Evolutionary conservation across 2,329 filamentous ascomycete genomes (phyloP), one percentile per base, ranked within the genome.

Genomic region (Hymenoscyphus repandus): DNA sequence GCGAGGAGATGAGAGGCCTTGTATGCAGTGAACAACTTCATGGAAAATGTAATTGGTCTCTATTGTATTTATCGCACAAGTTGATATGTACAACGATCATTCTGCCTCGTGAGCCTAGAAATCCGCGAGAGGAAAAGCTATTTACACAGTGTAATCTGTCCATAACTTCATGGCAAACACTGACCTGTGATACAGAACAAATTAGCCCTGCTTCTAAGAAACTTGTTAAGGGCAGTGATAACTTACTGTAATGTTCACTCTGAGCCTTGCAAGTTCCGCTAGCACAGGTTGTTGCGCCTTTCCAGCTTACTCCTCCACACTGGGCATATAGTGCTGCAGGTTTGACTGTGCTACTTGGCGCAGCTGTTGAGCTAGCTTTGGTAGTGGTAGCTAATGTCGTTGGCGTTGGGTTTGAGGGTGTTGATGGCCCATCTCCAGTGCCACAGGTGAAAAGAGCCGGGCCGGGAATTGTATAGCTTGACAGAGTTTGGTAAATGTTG

Each of bases 401-500:
- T 13, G 49, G 43, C 3, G 49, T 33, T 3, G 49, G 36, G 2
- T 31, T 17, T 7, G 36, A 15, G 11, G 22, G n/a, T 20, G 33
- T 37, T 10, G 17, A 5, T 10, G 43, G 43, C 11, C 34, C 42
- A 22, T 33, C 40, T 57, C 60, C 1, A 58, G 37, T 0, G 49
- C 39, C 3, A 30, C 47, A 49, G 9, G 54, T 53, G 45, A 63
- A 58, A 52, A 72, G 65, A 12, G 66, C 50, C 32, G 70, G 69
- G 2, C 71, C 70, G 5, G 70, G 71, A 44, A 72, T 68, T 20
- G 51, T 65, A 58, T 73, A 73, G 22, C 53, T 62, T 49, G 66
- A 58, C 45, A 64, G 58, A 17, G 63, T 61, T 38, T 62, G 59
- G 57, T 68, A 70, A 52, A 73, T 75, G 61, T 75, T 72, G 59